Evolutionary conservation across 2,329 filamentous ascomycete species (phyloP).

Genomic region (Colletotrichum limetticola): DNA sequence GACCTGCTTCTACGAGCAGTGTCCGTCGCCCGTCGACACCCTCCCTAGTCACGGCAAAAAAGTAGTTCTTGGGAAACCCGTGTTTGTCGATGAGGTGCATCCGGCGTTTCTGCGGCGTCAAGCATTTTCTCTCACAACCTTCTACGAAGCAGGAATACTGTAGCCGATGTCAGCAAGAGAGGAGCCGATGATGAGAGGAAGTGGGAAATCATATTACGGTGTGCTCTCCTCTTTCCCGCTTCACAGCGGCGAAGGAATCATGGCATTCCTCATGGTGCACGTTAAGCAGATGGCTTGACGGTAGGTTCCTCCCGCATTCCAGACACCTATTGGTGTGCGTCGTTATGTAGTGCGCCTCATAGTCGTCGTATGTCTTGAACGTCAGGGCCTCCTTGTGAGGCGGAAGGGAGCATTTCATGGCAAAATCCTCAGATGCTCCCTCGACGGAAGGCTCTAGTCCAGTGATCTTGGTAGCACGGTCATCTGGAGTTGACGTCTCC

Average conservation of each 20-base stretch:
- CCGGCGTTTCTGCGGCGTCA: conserved; percentile 83
- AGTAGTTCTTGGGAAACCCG: conserved; percentile 87
- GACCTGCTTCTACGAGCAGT: conserved; percentile 72
- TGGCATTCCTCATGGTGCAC: conserved; percentile 94
- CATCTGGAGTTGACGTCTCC: conserved; percentile 34
- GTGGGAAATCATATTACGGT: conserved; percentile 64
- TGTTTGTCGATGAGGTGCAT: conserved; percentile 96
- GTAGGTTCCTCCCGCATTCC: conserved; percentile 89
- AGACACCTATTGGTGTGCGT: conserved; percentile 86
- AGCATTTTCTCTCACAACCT: conserved; percentile 85
- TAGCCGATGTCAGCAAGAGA: conserved; percentile 31
- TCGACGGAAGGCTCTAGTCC: conserved; percentile 64
- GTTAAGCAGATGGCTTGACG: conserved; percentile 80
- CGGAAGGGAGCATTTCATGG: conserved; percentile 84
- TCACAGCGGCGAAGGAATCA: conserved; percentile 80
- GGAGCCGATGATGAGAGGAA: not conserved
- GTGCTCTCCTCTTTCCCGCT: conserved; percentile 83
- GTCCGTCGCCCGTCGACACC: conserved; percentile 89
- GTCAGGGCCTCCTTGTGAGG: conserved; percentile 77
- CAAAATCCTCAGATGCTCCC: conserved; percentile 47
- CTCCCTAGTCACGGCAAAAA: conserved; percentile 86
- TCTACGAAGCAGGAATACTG: conserved; percentile 92
- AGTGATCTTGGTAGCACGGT: conserved; percentile 62
- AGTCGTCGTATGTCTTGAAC: conserved; percentile 82
- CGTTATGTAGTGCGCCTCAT: conserved; percentile 87